phyloP scores from a whole-genome alignment of 768 basidiomycete genomes.

The Polyporus arcularius region DNA sequence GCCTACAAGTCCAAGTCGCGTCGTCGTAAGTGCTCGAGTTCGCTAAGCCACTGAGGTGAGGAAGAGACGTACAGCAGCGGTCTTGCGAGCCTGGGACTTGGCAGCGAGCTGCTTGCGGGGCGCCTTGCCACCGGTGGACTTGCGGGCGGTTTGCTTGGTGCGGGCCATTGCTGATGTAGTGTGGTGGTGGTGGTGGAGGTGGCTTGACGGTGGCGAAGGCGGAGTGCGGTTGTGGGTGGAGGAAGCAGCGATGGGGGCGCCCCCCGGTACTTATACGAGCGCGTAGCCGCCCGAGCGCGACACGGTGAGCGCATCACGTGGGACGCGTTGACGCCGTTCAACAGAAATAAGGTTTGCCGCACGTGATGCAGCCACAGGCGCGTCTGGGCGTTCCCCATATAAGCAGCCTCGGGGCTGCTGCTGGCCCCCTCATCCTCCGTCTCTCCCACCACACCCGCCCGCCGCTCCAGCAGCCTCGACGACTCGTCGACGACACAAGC shows the following conservation, averaged over 20 bases:
- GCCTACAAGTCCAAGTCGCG: slow-evolving; percentile 22
- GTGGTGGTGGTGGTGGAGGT: slow-evolving; percentile 2
- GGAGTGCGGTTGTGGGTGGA: slow-evolving; percentile 7
- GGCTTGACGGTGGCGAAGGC: slow-evolving; percentile 1
- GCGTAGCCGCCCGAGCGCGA: slow-evolving; percentile 11
- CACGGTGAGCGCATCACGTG: slow-evolving; percentile 24
- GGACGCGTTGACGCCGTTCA: slow-evolving; percentile 25
- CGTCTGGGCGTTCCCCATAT: slow-evolving; percentile 9
- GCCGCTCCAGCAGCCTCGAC: slow-evolving; percentile 6
- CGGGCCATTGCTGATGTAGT: slow-evolving; percentile 56
- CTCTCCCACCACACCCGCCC: not conserved
- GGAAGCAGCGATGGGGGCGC: not conserved
- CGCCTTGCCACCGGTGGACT: slow-evolving; percentile 76
- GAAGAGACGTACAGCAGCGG: slow-evolving; percentile 40
- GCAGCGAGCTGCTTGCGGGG: slow-evolving; percentile 74
- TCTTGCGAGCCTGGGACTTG: slow-evolving; percentile 64
- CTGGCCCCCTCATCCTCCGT: slow-evolving; percentile 1
- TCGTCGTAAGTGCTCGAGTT: not conserved
- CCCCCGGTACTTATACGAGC: slow-evolving; percentile 23
- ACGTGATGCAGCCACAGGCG: slow-evolving; percentile 19
- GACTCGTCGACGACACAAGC: slow-evolving; percentile 7
- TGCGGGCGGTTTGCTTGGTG: slow-evolving; percentile 77
- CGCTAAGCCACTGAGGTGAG: not conserved
- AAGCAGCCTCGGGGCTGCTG: not conserved
- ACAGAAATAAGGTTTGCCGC: slow-evolving; percentile 26